Evolutionary conservation across 805 yeast species (phyloP).

Genomic region (Wickerhamomyces mucosus): DNA sequence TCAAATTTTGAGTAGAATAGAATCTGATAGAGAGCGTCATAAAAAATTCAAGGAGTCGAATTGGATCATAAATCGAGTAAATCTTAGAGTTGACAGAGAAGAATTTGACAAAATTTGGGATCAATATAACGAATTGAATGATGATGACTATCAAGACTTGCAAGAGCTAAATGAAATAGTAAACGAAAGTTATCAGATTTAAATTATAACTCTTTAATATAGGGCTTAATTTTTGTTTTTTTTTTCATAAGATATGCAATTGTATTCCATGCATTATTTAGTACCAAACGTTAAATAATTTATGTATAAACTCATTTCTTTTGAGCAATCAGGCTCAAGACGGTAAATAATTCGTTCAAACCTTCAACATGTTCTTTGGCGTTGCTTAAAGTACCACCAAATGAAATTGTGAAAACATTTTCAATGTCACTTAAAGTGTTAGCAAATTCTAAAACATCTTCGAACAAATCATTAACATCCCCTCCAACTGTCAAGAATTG

Average conservation of each 20-base stretch:
- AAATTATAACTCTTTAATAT: neutral
- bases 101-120: constrained; percentile 43
- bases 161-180: constrained; percentile 48
- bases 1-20: constrained; percentile 72
- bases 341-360: constrained; percentile 54
- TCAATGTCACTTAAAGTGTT: constrained; percentile 31
- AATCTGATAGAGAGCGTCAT: constrained; percentile 86
- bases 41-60: constrained; percentile 73
- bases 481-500: constrained; percentile 51
- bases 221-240: too few relatives aligned
- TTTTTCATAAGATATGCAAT: too few relatives aligned
- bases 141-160: constrained; percentile 40
- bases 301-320: too few relatives aligned
- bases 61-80: constrained; percentile 57
- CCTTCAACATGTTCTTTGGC: constrained; percentile 63
- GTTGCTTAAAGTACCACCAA: constrained; percentile 36
- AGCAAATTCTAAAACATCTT: constrained; percentile 50
- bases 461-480: constrained; percentile 60
- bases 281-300: too few relatives aligned
- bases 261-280: too few relatives aligned
- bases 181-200: constrained; percentile 33
- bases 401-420: constrained; percentile 50
- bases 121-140: constrained; percentile 25
- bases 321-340: too few relatives aligned
- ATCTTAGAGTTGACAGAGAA: constrained; percentile 28